Evolutionary conservation across 2,329 filamentous ascomycete genomes (phyloP), one percentile per base, ranked within the genome.

Genomic region (Dactylellina sp.): DNA sequence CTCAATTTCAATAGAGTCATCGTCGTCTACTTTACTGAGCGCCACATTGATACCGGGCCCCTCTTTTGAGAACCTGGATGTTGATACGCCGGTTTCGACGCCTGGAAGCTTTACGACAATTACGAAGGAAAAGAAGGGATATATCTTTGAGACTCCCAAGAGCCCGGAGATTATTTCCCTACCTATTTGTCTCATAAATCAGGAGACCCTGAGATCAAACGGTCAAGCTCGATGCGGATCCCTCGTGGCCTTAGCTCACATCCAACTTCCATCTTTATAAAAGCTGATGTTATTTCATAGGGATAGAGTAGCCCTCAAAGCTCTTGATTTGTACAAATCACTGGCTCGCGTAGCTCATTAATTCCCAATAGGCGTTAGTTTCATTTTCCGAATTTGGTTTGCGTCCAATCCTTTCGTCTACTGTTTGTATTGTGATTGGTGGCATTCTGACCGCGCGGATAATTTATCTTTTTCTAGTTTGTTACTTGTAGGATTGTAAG

Each of bases 161-260:
- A 71, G 35, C 66, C 57, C 16, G 40, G 63, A 32, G 66, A 71
- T 22, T 63, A 71, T 12, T 71, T 71, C 12, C 66, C 66, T 11
- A 14, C 32, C 22, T 71, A 63, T 18, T 9, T 63, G 1, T 63
- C 50, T 18, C 42, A 50, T 1, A 57, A 71, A 35, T 50, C 50
- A 12, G 32, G 63, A 12, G 66, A 71, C 16, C 57, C 52, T 11
- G 66, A 63, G 7, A 52, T 63, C 24, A 57, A 63, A 39, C 49
- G 59, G 14, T 60, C 59, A 6, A 40, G 42, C 6, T 28, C 66
- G 2, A 59, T 71, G 7, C 40, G 46, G 5, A 71, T 63, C 11
- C 57, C 66, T 6, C 22, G 42, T 25, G 44, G 50, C n/a, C 66
- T 57, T 16, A 59, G 25, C 24, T 71, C 59, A 7, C 28, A 63